These are phyloP conservation scores for Beauveria caledonica DNA, from an alignment of 2,329 filamentous ascomycete species.

Conservation along the genomic window DNA sequence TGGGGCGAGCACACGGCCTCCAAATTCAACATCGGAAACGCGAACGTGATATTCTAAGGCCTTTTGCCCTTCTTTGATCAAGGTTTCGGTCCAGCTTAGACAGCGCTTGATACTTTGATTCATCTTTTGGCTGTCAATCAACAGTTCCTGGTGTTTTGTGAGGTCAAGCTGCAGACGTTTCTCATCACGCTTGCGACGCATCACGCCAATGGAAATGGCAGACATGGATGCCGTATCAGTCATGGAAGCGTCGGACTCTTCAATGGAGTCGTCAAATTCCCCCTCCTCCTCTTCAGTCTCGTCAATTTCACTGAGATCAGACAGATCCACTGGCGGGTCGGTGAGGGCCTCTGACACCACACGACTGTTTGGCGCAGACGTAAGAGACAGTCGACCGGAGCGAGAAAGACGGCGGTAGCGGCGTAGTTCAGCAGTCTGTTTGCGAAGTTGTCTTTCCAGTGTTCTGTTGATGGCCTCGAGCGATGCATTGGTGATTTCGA, in stretches of 20 bases:
- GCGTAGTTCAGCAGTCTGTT: constrained; percentile 81
- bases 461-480: constrained; percentile 91
- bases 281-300: constrained; percentile 36
- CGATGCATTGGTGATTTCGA: constrained; percentile 95
- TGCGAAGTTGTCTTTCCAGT: constrained; percentile 81
- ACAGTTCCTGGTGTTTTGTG: constrained; percentile 76
- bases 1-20: constrained; percentile 65
- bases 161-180: constrained; percentile 78
- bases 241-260: constrained; percentile 44
- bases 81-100: constrained; percentile 77
- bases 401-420: constrained; percentile 80
- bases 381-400: constrained; percentile 63
- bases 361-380: constrained; percentile 37
- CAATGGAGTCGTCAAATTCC: constrained; percentile 40
- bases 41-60: constrained; percentile 77
- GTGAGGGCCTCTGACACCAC: constrained; percentile 36
- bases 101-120: constrained; percentile 90
- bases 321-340: constrained; percentile 36
- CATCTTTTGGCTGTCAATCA: constrained; percentile 88
- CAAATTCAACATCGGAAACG: constrained; percentile 71
- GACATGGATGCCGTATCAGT: constrained; percentile 24
- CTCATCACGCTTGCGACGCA: constrained; percentile 66
- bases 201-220: constrained; percentile 34
- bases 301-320: constrained; percentile 43
- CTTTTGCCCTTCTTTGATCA: constrained; percentile 82